phyloP scores from a whole-genome alignment of 768 basidiomycete species.

The Lactifluus hygrophoroides region DNA sequence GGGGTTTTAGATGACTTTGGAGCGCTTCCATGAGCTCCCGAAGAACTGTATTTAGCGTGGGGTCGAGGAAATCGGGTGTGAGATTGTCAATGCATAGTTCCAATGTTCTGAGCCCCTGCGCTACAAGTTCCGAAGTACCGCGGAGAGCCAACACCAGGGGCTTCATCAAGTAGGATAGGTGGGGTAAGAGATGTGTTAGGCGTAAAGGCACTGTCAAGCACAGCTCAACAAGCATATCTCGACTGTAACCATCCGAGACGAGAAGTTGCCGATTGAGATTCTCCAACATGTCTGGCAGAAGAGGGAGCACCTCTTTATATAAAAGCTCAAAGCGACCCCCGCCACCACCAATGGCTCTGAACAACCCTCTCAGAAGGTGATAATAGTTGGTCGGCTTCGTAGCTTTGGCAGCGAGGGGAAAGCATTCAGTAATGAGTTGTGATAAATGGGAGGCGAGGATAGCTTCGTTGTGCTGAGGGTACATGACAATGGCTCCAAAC shows the following conservation, averaged over 20 bases:
- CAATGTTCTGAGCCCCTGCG: slow-evolving; percentile 91
- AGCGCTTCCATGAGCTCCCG: slow-evolving; percentile 93
- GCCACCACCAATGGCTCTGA: slow-evolving; percentile 86
- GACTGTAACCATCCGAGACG: slow-evolving; percentile 68
- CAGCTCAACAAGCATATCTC: slow-evolving; percentile 94
- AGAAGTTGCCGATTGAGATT: slow-evolving; percentile 85
- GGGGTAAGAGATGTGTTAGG: slow-evolving; percentile 90
- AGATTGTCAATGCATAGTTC: slow-evolving; percentile 99
- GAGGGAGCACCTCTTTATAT: slow-evolving; percentile 92
- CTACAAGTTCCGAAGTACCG: slow-evolving; percentile 81
- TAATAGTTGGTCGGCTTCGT: slow-evolving; percentile 89
- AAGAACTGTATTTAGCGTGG: slow-evolving; percentile 85
- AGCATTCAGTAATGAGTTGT: slow-evolving; percentile 92
- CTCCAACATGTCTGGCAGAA: slow-evolving; percentile 96
- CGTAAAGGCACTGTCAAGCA: slow-evolving; percentile 95
- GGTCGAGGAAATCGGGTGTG: slow-evolving; percentile 95
- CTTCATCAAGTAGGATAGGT: slow-evolving; percentile 92
- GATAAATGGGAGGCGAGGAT: slow-evolving; percentile 91
- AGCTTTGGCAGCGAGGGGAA: slow-evolving; percentile 87
- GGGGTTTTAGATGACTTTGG: slow-evolving; percentile 81
- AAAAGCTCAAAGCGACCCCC: slow-evolving; percentile 89
- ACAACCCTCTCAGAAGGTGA: slow-evolving; percentile 83
- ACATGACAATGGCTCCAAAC: slow-evolving; percentile 74
- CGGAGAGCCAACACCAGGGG: slow-evolving; percentile 87
- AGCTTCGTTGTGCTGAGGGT: slow-evolving; percentile 72